phyloP scores from a whole-genome alignment of 2,329 filamentous ascomycete species.

The Juglanconis sp. region DNA sequence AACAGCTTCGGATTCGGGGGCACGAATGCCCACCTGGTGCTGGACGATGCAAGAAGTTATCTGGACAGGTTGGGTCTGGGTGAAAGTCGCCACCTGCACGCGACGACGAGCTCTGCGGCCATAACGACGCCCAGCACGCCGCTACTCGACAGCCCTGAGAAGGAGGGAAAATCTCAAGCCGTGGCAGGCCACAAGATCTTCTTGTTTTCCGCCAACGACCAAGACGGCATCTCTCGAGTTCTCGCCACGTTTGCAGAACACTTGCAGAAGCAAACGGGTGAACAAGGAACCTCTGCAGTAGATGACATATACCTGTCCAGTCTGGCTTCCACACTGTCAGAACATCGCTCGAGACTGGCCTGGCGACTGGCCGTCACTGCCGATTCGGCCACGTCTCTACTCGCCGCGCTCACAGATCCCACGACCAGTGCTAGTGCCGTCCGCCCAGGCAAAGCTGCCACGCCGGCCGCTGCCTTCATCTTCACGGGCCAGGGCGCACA shows the following conservation, averaged over 20 bases:
- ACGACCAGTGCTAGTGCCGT: slow-evolving; percentile 2
- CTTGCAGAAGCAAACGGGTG: slow-evolving; percentile 6
- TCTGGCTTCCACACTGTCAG: slow-evolving; percentile 12
- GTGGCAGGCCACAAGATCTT: slow-evolving; percentile 6
- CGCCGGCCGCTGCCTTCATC: slow-evolving; percentile 21
- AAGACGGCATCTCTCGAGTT: slow-evolving; percentile 10
- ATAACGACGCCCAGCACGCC: neutral
- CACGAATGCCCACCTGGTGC: slow-evolving; percentile 40
- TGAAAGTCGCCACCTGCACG: neutral
- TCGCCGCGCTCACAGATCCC: slow-evolving; percentile 1
- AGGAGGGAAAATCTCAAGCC: neutral
- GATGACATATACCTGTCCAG: slow-evolving; percentile 9
- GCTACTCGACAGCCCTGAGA: neutral
- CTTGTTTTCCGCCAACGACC: slow-evolving; percentile 9
- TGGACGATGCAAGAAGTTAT: slow-evolving; percentile 25
- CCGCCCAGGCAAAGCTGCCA: slow-evolving; percentile 4
- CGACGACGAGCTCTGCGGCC: neutral
- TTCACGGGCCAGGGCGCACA: slow-evolving; percentile 35
- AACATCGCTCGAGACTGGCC: slow-evolving; percentile 11
- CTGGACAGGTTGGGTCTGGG: slow-evolving; percentile 2
- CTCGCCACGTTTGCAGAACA: slow-evolving; percentile 6
- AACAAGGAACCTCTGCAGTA: neutral
- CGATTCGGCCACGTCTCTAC: slow-evolving; percentile 6
- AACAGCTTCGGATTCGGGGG: slow-evolving; percentile 46
- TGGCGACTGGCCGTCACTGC: slow-evolving; percentile 13